Conservation (phyloP, 768 basidiomycete species). For the Rhodotorula paludigena region DNA sequence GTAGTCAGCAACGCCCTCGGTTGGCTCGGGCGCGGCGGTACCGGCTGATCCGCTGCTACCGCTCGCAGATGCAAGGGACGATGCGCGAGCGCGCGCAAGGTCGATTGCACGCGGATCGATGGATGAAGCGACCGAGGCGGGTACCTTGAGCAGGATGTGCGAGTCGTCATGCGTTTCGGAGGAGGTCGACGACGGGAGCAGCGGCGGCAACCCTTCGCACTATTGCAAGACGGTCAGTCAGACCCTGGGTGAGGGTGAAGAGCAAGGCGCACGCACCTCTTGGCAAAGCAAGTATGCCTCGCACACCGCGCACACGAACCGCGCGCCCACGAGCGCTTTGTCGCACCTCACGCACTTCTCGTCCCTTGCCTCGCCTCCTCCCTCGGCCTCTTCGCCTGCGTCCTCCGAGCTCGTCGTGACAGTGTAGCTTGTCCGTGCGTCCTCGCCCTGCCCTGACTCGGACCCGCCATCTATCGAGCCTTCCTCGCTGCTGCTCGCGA, state of each 20-base stretch:
- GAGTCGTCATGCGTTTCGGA: neutral
- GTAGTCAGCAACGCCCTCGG: neutral
- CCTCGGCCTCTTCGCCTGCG: neutral
- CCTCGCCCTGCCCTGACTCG: neutral
- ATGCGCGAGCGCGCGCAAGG: neutral
- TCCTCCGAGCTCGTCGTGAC: neutral
- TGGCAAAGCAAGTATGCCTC: neutral
- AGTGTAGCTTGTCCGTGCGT: neutral
- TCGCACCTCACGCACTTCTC: neutral
- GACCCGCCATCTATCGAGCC: neutral
- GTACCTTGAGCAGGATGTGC: slow-evolving; percentile 13
- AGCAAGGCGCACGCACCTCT: neutral
- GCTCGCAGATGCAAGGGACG: neutral
- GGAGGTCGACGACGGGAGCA: neutral
- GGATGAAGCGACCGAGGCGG: neutral
- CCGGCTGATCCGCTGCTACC: neutral
- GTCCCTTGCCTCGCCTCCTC: too few species aligned
- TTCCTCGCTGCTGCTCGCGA: neutral
- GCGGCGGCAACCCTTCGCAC: neutral
- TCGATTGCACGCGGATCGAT: neutral
- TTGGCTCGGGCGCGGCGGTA: neutral
- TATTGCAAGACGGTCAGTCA: neutral
- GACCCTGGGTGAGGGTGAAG: too few species aligned
- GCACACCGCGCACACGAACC: slow-evolving; percentile 6
- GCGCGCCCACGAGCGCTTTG: neutral